Conservation (phyloP, 2,329 filamentous ascomycete species). For the Penicillium olsonii region DNA sequence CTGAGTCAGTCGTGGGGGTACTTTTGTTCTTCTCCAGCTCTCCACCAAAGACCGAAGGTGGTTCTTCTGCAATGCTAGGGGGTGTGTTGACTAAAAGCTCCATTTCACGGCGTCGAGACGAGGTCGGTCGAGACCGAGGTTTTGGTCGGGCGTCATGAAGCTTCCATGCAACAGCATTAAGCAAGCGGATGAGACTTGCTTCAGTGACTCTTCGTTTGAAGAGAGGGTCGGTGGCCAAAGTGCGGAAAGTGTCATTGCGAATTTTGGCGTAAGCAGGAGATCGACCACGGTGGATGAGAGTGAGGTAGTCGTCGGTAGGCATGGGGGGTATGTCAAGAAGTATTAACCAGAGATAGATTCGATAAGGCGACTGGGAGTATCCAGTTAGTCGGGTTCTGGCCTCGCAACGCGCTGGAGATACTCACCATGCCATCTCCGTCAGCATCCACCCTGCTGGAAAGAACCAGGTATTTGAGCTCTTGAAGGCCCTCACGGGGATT, state of each 20-base stretch:
- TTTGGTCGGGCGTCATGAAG: constrained; percentile 73
- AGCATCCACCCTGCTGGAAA: constrained; percentile 53
- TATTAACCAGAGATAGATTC: constrained; percentile 96
- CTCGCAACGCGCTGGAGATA: not conserved
- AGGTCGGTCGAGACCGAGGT: constrained; percentile 40
- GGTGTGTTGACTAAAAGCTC: constrained; percentile 42
- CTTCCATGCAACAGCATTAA: constrained; percentile 94
- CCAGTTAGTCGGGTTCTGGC: constrained; percentile 13
- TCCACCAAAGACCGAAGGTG: constrained; percentile 55
- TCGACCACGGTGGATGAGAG: constrained; percentile 86
- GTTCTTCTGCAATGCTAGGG: constrained; percentile 41
- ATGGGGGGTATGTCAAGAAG: constrained; percentile 85
- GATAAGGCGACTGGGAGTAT: constrained; percentile 72
- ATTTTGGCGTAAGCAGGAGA: constrained; percentile 97
- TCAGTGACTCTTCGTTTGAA: constrained; percentile 95
- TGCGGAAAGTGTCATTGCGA: constrained; percentile 96
- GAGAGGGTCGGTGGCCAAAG: constrained; percentile 92
- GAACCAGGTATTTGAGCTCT: constrained; percentile 51
- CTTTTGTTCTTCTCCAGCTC: constrained; percentile 15
- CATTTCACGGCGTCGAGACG: constrained; percentile 51
- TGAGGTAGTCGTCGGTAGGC: constrained; percentile 83
- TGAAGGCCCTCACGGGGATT: constrained; percentile 53
- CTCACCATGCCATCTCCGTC: constrained; percentile 57
- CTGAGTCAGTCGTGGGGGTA: constrained; percentile 61
- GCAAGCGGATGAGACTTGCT: constrained; percentile 86